Evolutionary conservation across 225 moss, liverwort and hornwort species (phyloP).

Genomic region (Physcomitrellopsis africana): DNA sequence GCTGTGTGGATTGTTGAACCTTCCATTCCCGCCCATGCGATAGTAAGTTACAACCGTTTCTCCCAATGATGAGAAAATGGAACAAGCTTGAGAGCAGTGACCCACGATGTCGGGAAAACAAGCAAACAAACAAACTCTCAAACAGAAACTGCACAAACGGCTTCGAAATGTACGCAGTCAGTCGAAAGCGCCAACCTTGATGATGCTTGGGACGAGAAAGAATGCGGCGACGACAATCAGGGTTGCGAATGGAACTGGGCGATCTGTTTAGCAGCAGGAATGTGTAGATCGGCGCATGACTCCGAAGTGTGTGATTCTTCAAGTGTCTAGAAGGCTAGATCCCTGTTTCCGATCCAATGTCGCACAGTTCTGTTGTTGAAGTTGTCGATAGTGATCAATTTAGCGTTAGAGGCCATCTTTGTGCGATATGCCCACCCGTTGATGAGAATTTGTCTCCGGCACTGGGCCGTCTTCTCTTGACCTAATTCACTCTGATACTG

Average conservation of each 20-base stretch:
- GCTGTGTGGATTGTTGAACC: no score
- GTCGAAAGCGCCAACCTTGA: no score
- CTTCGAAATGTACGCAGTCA: no score
- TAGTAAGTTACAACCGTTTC: no score
- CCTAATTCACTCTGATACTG: neutral
- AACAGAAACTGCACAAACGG: no score
- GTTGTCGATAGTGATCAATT: neutral
- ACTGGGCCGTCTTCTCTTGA: neutral
- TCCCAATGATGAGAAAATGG: no score
- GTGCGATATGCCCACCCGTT: neutral
- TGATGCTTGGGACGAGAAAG: no score
- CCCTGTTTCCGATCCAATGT: neutral
- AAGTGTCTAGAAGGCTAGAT: no score
- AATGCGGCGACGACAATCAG: neutral
- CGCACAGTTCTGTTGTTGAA: neutral
- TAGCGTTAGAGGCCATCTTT: neutral
- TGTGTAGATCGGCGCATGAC: slow-evolving; percentile 10
- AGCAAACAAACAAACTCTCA: no score
- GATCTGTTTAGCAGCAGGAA: neutral
- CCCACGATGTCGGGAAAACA: no score
- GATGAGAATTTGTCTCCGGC: neutral
- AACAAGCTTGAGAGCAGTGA: no score
- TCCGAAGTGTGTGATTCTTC: slow-evolving; percentile 19
- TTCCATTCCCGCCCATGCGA: no score
- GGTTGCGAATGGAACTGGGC: neutral